Conservation (phyloP, 768 basidiomycete genomes). For the Psilocybe subaeruginosa region DNA sequence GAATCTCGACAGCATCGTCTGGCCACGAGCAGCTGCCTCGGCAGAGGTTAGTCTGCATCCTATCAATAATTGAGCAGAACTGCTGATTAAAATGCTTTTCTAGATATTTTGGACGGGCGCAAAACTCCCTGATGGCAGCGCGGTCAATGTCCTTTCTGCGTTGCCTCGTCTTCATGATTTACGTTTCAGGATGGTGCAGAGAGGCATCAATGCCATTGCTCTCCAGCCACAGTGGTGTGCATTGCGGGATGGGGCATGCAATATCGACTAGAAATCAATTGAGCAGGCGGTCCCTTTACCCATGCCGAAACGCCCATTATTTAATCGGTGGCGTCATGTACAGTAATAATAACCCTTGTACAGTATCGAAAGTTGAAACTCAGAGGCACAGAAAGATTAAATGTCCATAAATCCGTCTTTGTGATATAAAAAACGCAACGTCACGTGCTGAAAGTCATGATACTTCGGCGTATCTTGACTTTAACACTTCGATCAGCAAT, state of each 20-base stretch:
- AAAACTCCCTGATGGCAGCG: conserved; percentile 37
- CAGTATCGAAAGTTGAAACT: too few relatives aligned
- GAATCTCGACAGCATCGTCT: conserved; percentile 69
- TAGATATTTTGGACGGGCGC: conserved; percentile 73
- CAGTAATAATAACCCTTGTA: too few relatives aligned
- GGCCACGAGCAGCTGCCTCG: conserved; percentile 73
- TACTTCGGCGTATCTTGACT: conserved; percentile 79
- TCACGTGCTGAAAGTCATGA: conserved; percentile 84
- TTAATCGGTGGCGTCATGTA: too few relatives aligned
- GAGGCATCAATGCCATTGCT: conserved; percentile 61
- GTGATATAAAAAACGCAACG: not conserved
- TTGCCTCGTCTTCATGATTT: conserved; percentile 70
- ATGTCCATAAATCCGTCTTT: not conserved
- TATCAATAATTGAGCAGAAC: not conserved
- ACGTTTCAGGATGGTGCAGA: conserved; percentile 59
- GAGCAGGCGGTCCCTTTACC: not conserved
- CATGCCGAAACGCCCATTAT: too few relatives aligned
- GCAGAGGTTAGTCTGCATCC: conserved; percentile 49
- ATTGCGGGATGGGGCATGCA: conserved; percentile 60
- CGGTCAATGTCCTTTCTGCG: conserved; percentile 47
- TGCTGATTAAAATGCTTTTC: not conserved
- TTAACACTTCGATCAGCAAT: conserved; percentile 79
- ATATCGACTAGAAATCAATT: conserved; percentile 22
- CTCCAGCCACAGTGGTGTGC: conserved; percentile 79
- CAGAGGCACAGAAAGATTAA: not conserved